Percentiles rank a stretch among this genome's conserved stretches.
Evolutionary conservation across 805 yeast genomes (phyloP).

Genomic region (Cyberlindnera euphorbiiphila): DNA sequence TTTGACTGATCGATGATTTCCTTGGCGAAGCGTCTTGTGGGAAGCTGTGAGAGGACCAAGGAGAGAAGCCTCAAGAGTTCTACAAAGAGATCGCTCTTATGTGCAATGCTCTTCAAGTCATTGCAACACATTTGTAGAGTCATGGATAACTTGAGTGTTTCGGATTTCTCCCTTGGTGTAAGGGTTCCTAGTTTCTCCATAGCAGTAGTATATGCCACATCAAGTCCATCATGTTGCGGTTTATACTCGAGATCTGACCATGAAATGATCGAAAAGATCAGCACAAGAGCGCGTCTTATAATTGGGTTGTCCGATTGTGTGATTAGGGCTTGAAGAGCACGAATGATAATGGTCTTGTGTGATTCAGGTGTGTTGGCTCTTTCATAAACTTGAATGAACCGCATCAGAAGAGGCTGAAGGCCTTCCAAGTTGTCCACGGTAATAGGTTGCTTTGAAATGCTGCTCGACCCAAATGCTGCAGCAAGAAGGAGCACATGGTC

Average conservation of each 20-base stretch:
- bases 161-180: constrained; percentile 9
- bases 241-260: constrained; percentile 15
- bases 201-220: constrained; percentile 4
- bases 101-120: background rate
- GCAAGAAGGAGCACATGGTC: constrained; percentile 8
- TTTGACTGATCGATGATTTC: constrained; percentile 29
- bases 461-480: background rate
- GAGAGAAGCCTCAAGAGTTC: constrained; percentile 2
- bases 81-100: background rate
- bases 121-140: background rate
- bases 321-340: constrained; percentile 5
- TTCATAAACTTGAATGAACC: constrained; percentile 19
- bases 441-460: background rate
- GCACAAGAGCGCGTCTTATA: constrained; percentile 10
- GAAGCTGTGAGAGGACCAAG: constrained; percentile 35
- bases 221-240: constrained; percentile 2
- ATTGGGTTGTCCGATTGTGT: background rate
- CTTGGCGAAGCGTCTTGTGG: constrained; percentile 37
- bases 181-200: background rate
- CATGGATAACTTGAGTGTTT: constrained; percentile 1
- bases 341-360: constrained; percentile 5
- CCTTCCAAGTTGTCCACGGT: constrained; percentile 4
- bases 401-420: constrained; percentile 9
- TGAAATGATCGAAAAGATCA: constrained; percentile 19
- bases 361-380: constrained; percentile 4